Evolutionary conservation across 2,329 filamentous ascomycete genomes (phyloP).

Genomic region (Colletotrichum sp.): DNA sequence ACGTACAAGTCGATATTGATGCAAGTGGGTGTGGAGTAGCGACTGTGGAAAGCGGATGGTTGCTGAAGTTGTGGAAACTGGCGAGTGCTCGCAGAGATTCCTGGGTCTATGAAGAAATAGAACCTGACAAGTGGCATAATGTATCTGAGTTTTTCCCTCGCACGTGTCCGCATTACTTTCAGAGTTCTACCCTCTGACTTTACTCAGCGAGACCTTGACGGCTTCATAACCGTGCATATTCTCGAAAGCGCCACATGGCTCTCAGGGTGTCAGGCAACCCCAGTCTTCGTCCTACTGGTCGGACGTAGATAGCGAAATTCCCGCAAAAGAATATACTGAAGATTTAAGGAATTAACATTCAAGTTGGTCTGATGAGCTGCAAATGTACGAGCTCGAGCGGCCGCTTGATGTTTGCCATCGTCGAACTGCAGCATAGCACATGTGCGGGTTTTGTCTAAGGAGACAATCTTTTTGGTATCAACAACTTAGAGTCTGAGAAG

Average conservation of each 20-base stretch:
- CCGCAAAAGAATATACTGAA: rapidly evolving
- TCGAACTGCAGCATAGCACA: too few species aligned
- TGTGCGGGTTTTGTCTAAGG: rapidly evolving
- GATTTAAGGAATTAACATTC: rapidly evolving
- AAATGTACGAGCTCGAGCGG: too few species aligned
- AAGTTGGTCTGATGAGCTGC: rapidly evolving
- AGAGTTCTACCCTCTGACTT: rapidly evolving
- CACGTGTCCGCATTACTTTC: background rate
- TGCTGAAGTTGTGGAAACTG: background rate
- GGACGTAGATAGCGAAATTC: rapidly evolving
- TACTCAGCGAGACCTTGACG: background rate
- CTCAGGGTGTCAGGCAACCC: background rate
- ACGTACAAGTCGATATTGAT: background rate
- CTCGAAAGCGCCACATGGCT: background rate
- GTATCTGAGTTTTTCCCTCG: rapidly evolving
- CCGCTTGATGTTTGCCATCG: too few species aligned
- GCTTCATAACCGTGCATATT: background rate
- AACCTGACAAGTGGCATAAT: background rate
- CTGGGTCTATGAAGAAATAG: rapidly evolving
- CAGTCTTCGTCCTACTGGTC: background rate
- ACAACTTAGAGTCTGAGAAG: background rate
- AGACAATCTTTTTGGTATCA: too few species aligned
- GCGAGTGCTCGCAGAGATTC: background rate
- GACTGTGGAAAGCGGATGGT: background rate
- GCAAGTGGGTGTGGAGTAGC: background rate